These are phyloP conservation scores for Craterostigma plantagineum DNA, from an alignment of 257 asterid genomes.

Conservation along the genomic window DNA sequence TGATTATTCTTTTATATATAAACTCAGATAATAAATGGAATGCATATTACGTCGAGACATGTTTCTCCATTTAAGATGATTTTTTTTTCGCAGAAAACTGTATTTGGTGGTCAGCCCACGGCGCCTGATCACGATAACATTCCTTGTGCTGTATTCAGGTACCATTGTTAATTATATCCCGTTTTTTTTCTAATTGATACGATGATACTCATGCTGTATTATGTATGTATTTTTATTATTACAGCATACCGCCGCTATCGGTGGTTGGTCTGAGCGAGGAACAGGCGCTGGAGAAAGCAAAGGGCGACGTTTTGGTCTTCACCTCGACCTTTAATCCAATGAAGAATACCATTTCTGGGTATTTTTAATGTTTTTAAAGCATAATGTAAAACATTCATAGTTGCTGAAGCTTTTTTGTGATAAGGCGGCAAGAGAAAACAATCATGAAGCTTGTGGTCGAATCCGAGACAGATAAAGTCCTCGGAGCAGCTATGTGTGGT, in stretches of 20 bases:
- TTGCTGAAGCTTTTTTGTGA: background rate
- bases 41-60: background rate
- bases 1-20: background rate
- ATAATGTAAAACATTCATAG: too few species aligned
- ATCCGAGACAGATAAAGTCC: conserved; percentile 75
- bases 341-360: conserved; percentile 98
- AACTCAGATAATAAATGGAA: background rate
- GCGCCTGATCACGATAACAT: conserved; percentile 49
- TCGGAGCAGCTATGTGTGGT: conserved; percentile 98
- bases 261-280: conserved; percentile 84
- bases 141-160: conserved; percentile 93
- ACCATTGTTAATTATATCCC: conserved; percentile 1
- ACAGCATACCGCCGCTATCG: conserved; percentile 91
- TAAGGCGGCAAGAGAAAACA: conserved; percentile 82
- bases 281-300: conserved; percentile 60
- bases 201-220: background rate
- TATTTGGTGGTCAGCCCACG: conserved; percentile 65
- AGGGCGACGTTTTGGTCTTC: conserved; percentile 57
- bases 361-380: too few species aligned
- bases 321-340: conserved; percentile 88
- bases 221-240: conserved; percentile 17
- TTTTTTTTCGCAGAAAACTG: conserved; percentile 60
- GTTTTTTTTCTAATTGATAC: background rate
- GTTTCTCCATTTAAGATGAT: background rate
- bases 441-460: conserved; percentile 88